These are phyloP conservation scores for Thalassia testudinum DNA, from an alignment of 116 monocot genomes.

Conservation along the genomic window DNA sequence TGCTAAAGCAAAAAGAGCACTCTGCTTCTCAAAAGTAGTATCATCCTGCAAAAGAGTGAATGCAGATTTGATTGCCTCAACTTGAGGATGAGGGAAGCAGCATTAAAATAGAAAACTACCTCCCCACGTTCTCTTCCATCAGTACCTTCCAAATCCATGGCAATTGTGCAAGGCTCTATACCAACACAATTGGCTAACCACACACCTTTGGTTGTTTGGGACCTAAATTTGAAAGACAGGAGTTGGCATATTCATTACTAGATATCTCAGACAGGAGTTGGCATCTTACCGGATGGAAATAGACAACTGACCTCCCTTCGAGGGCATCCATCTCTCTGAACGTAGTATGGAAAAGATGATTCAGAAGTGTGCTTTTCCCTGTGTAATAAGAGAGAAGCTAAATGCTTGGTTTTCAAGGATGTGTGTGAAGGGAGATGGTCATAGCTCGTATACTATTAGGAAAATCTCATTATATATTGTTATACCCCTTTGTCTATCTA, in stretches of 20 bases:
- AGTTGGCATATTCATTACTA: not conserved
- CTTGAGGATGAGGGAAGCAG: too few relatives aligned
- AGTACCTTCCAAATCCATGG: conserved; percentile 96
- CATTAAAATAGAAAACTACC: conserved; percentile 53
- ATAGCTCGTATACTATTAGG: too few relatives aligned
- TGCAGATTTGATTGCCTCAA: too few relatives aligned
- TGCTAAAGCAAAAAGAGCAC: too few relatives aligned
- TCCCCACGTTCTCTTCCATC: conserved; percentile 98
- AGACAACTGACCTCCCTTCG: conserved; percentile 77
- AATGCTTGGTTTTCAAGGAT: too few relatives aligned
- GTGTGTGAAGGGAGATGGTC: too few relatives aligned
- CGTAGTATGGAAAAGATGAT: conserved; percentile 59
- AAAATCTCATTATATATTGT: too few relatives aligned
- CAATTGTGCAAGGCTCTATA: conserved; percentile 83
- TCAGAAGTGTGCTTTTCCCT: conserved; percentile 90
- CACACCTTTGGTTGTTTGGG: conserved; percentile 96
- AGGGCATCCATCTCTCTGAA: conserved; percentile 90
- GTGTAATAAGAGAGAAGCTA: too few relatives aligned
- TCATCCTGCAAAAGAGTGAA: too few relatives aligned
- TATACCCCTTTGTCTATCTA: too few relatives aligned
- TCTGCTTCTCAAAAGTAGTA: too few relatives aligned
- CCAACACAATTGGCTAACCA: conserved; percentile 65
- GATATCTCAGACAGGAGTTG: not conserved
- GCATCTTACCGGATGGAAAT: not conserved
- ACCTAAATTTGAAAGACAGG: conserved; percentile 44